Evolutionary conservation across 805 yeast species (phyloP), one percentile per base, ranked within the genome.

Genomic region (Candida patagonica): DNA sequence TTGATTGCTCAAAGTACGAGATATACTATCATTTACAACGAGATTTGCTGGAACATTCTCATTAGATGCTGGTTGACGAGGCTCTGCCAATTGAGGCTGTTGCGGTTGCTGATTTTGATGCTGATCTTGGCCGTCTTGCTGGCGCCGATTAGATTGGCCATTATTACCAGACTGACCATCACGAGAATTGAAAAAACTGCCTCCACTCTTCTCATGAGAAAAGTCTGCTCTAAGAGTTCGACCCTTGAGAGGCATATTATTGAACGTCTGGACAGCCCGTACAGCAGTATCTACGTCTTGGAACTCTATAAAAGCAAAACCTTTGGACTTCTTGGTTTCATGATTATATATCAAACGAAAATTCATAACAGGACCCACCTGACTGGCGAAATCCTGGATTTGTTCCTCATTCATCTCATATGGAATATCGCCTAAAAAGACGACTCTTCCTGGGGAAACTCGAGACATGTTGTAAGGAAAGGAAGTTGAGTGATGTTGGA

Each of bases 1-100:
- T 41, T 76, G 60, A n/a, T 63, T 59, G 2, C 71, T 61, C 30
- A 80, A 60, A 0, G 78, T 65, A 6, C 52, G 53, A 1, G 80
- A 67, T 8, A 78, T 69, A 2, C 64, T 56, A 22, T 65, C 68
- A 27, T 61, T 56, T 17, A 62, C 55, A 7, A 50, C 43, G 10
- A 59, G 60, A 30, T 54, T 49, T 15, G 50, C 43, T 6, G 63
- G 44, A 76, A 80, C 8, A 63, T 57, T 12, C 78, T 80, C 41
- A 74, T 73, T 0, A 76, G 73, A 29, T 70, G 58, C 16, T 22
- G 35, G 47, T 20, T 26, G 40, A 33, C 16, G 37, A 9, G 37
- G 37, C 8, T 26, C 29, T 20, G 37, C 16, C 17, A 29, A n/a
- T n/a, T 29, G 31, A 7, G 31, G 31, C 30, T 24, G 13, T 13